phyloP scores from a whole-genome alignment of 768 basidiomycete genomes.

The Lactarius akahatsu region DNA sequence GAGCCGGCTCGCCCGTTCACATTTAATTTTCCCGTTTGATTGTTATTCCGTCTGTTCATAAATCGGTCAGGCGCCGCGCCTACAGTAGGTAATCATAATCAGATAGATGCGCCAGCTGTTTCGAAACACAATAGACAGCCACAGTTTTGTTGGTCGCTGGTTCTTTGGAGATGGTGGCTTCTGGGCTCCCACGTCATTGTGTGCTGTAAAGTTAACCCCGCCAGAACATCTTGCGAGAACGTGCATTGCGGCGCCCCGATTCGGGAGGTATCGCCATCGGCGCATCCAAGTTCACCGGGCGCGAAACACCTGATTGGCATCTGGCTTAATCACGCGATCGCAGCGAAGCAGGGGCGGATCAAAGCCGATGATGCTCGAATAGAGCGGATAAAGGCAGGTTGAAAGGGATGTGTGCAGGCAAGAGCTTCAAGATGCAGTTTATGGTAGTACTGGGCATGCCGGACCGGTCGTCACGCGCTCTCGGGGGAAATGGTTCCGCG shows the following conservation, averaged over 20 bases:
- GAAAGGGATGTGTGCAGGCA: not conserved
- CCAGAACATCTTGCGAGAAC: slow-evolving; percentile 3
- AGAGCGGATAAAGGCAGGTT: not conserved
- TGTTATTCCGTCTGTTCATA: no score
- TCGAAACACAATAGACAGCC: not conserved
- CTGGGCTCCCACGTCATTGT: slow-evolving; percentile 2
- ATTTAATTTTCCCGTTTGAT: not conserved
- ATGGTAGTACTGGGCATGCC: not conserved
- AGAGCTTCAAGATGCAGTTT: not conserved
- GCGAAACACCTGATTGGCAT: slow-evolving; percentile 1
- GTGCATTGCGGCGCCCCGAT: slow-evolving; percentile 6
- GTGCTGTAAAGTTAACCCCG: not conserved
- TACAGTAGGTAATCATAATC: slow-evolving; percentile 6
- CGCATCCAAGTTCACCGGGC: no score
- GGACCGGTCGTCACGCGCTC: slow-evolving; percentile 17
- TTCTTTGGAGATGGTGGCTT: not conserved
- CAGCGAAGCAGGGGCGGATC: not conserved
- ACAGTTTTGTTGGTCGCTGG: not conserved
- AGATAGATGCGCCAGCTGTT: not conserved
- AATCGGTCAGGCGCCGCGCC: not conserved
- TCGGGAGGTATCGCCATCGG: not conserved
- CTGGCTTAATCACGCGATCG: slow-evolving; percentile 3
- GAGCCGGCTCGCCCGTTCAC: not conserved
- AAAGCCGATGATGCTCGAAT: not conserved
- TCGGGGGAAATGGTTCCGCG: no score